Evolutionary conservation across 352 stramenopile species (phyloP).

Genomic region (Globisporangium middletonii): DNA sequence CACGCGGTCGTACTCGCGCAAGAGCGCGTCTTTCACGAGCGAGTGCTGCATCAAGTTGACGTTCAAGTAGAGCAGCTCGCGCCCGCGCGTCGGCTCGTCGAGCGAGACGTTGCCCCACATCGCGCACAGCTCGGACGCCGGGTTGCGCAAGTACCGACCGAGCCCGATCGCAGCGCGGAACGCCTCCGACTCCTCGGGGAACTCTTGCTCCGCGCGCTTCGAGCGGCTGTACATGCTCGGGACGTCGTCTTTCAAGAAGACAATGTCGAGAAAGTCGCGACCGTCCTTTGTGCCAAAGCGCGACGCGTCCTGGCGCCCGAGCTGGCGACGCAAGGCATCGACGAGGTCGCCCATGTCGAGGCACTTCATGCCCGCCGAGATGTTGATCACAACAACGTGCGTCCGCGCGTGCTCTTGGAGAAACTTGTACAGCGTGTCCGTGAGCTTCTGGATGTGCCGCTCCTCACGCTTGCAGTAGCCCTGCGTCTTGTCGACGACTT

Average conservation of each 20-base stretch:
- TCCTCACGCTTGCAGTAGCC: constrained; percentile 76
- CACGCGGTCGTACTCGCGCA: constrained; percentile 84
- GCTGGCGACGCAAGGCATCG: constrained; percentile 69
- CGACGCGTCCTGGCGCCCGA: constrained; percentile 61
- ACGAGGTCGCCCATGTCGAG: constrained; percentile 88
- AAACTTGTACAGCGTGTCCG: constrained; percentile 76
- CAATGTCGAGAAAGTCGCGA: constrained; percentile 83
- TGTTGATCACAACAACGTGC: constrained; percentile 85
- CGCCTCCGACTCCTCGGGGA: constrained; percentile 76
- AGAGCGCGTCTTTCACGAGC: constrained; percentile 75
- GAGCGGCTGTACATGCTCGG: constrained; percentile 85
- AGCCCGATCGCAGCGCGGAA: constrained; percentile 75
- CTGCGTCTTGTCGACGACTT: constrained; percentile 84
- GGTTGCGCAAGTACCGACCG: constrained; percentile 80
- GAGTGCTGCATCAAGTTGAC: constrained; percentile 85
- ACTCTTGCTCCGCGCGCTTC: constrained; percentile 77
- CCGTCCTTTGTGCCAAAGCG: constrained; percentile 72
- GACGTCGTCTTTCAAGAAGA: constrained; percentile 87
- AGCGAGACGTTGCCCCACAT: constrained; percentile 84
- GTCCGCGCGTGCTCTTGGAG: constrained; percentile 75
- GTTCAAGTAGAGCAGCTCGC: constrained; percentile 81
- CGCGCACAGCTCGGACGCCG: constrained; percentile 73
- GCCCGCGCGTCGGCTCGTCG: constrained; percentile 70
- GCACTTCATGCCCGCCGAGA: constrained; percentile 85
- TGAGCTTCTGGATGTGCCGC: constrained; percentile 66